Conservation (phyloP, 176 grass and related monocot genomes). For the Chloris gayana region DNA sequence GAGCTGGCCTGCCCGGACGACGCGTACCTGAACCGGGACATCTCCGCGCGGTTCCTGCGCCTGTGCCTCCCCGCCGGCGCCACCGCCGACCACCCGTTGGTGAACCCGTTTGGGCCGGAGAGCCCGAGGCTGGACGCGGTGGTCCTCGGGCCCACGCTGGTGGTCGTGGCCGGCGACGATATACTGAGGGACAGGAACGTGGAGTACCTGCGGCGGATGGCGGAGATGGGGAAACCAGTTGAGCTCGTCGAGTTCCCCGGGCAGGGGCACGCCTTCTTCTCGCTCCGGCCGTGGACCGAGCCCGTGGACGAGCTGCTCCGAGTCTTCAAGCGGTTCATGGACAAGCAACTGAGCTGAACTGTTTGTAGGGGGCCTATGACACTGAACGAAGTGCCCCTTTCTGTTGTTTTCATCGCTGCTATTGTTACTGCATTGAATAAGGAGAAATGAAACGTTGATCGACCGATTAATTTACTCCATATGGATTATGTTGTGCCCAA, state of each 20-base stretch:
- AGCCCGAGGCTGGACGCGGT: neutral
- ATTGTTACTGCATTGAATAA: too few species aligned
- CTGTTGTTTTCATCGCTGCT: too few species aligned
- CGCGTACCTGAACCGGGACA: neutral
- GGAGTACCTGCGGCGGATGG: neutral
- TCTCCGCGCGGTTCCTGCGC: neutral
- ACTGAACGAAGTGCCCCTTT: too few species aligned
- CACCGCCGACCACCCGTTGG: neutral
- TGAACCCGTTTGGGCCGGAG: neutral
- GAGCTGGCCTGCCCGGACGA: neutral
- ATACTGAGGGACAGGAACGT: neutral
- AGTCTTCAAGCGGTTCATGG: neutral
- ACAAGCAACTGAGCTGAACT: neutral
- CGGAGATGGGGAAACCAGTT: neutral
- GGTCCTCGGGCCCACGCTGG: neutral
- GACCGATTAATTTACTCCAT: too few species aligned
- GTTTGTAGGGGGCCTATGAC: too few species aligned
- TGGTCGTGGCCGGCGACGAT: neutral
- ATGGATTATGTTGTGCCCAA: too few species aligned
- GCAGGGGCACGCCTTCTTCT: conserved; percentile 3
- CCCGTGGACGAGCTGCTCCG: neutral
- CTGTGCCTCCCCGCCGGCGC: conserved; percentile 1
- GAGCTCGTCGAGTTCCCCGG: neutral
- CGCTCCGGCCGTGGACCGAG: neutral
- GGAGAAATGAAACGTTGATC: too few species aligned